Percentiles rank a stretch among this genome's conserved stretches.
Conservation (phyloP, 768 basidiomycete genomes). For the Pulveroboletus sp. region DNA sequence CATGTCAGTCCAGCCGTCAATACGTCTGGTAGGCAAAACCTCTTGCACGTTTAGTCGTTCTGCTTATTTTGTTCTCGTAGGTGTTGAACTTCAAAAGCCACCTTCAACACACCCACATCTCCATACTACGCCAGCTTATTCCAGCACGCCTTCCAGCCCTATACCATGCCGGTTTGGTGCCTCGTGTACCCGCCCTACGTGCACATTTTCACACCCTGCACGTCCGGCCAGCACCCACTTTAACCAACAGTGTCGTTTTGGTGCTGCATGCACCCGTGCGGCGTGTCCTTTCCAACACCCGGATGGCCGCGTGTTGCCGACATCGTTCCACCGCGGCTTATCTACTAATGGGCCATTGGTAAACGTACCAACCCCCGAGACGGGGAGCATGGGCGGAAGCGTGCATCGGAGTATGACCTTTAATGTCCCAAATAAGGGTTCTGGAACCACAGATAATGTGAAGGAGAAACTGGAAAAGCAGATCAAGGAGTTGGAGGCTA, state of each 20-base stretch:
- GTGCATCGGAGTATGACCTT: conserved; percentile 70
- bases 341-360: conserved; percentile 56
- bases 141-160: conserved; percentile 22
- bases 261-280: conserved; percentile 77
- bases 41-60: background rate
- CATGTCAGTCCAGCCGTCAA: conserved; percentile 86
- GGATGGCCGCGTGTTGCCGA: conserved; percentile 73
- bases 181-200: conserved; percentile 63
- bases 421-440: conserved; percentile 37
- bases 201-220: conserved; percentile 64
- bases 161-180: conserved; percentile 65
- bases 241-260: conserved; percentile 72
- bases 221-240: conserved; percentile 37
- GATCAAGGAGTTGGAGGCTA: conserved; percentile 64
- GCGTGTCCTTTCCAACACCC: conserved; percentile 92
- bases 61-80: conserved; percentile 18
- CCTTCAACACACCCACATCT: conserved; percentile 34
- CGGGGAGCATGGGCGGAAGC: conserved; percentile 64
- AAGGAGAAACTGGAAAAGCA: conserved; percentile 48
- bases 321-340: conserved; percentile 76
- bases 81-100: conserved; percentile 31
- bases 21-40: conserved; percentile 44
- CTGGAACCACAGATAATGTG: conserved; percentile 28
- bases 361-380: conserved; percentile 55
- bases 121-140: conserved; percentile 29